These are phyloP conservation scores for Pseudocercospora musae DNA, from an alignment of 2,329 filamentous ascomycete species.

Conservation along the genomic window DNA sequence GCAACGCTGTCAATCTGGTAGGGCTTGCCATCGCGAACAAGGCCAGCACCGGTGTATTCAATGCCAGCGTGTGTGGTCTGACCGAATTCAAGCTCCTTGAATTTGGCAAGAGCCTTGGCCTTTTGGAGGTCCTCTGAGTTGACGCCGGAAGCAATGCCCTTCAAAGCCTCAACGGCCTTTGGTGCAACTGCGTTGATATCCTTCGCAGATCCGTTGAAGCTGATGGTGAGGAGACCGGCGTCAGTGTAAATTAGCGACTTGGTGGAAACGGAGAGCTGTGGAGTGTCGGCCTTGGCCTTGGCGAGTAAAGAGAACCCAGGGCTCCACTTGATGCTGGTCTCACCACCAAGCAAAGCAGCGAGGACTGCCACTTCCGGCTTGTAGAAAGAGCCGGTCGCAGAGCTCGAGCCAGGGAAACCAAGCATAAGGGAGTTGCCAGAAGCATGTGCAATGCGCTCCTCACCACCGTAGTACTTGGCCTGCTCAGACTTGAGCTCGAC, in stretches of 20 bases:
- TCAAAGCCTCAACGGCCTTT: constrained; percentile 75
- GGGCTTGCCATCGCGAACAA: constrained; percentile 76
- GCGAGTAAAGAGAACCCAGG: constrained; percentile 86
- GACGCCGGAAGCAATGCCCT: constrained; percentile 69
- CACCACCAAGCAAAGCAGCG: constrained; percentile 80
- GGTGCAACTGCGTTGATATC: constrained; percentile 71
- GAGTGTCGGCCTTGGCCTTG: constrained; percentile 67
- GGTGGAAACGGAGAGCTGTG: constrained; percentile 67
- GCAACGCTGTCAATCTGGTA: constrained; percentile 79
- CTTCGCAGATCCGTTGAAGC: constrained; percentile 70
- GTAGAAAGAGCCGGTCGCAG: constrained; percentile 66
- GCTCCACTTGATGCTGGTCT: constrained; percentile 93
- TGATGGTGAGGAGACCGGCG: constrained; percentile 81
- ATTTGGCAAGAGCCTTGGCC: constrained; percentile 90
- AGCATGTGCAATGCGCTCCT: constrained; percentile 79
- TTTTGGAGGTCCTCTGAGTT: constrained; percentile 85
- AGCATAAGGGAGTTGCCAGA: constrained; percentile 81
- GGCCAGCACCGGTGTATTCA: constrained; percentile 77
- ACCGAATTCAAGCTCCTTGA: constrained; percentile 77
- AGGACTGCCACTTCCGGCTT: constrained; percentile 90
- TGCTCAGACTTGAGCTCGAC: constrained; percentile 58
- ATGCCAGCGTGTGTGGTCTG: constrained; percentile 75
- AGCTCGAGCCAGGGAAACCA: constrained; percentile 87
- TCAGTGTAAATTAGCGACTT: constrained; percentile 87
- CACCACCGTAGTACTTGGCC: constrained; percentile 89